Evolutionary conservation across 129 eudicot species (phyloP).

Genomic region (Oenanthe sinensis): DNA sequence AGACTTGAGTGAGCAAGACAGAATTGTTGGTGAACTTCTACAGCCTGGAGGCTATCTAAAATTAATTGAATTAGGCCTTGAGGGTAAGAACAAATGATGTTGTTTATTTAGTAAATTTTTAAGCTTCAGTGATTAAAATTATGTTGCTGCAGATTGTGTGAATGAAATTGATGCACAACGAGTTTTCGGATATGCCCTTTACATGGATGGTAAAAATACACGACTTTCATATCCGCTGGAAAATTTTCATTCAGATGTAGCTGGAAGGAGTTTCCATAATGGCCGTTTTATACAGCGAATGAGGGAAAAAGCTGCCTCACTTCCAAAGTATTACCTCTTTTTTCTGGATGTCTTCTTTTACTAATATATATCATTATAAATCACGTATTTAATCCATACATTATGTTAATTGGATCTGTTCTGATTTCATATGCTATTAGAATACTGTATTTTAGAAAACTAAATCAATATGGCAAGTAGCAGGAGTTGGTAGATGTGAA

Average conservation of each 20-base stretch:
- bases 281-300: conserved; percentile 52
- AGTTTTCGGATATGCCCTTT: conserved; percentile 48
- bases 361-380: neutral
- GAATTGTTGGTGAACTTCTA: conserved; percentile 74
- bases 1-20: conserved; percentile 64
- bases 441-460: neutral
- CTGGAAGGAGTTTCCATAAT: conserved; percentile 63
- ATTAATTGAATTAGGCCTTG: conserved; percentile 68
- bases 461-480: neutral
- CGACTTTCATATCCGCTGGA: conserved; percentile 49
- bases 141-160: conserved; percentile 39
- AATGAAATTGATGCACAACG: conserved; percentile 52
- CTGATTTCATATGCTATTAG: neutral
- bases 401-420: neutral
- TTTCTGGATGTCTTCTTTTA: neutral
- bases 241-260: conserved; percentile 27
- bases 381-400: neutral
- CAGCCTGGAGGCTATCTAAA: conserved; percentile 83
- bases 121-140: neutral
- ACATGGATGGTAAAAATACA: conserved; percentile 44
- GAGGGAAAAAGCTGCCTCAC: conserved; percentile 57
- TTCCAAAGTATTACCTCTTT: conserved; percentile 27
- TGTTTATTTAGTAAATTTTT: neutral
- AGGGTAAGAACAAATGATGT: conserved; percentile 27
- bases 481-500: neutral